phyloP scores from a whole-genome alignment of 2,329 filamentous ascomycete genomes.

The Emergomyces pasteurianus region DNA sequence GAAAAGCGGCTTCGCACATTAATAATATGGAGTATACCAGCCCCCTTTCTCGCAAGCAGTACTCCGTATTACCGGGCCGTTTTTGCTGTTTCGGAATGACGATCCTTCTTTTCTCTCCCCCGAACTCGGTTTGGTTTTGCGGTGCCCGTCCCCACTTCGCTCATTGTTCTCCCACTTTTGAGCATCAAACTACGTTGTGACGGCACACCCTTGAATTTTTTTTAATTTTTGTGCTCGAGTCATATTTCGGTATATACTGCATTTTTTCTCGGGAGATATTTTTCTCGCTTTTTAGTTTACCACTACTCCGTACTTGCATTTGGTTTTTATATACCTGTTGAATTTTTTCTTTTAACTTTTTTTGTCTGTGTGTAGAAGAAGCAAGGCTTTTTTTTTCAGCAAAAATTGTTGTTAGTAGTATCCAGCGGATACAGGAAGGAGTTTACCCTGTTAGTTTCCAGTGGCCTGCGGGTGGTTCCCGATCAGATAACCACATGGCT shows the following conservation, averaged over 20 bases:
- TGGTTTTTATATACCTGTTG: too few relatives aligned
- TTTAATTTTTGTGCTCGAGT: neutral
- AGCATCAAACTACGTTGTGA: neutral
- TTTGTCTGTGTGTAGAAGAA: neutral
- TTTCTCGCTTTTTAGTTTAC: neutral
- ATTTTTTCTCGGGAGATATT: neutral
- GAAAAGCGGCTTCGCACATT: neutral
- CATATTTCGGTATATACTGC: neutral
- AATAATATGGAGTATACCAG: too few relatives aligned
- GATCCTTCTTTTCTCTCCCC: neutral
- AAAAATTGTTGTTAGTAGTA: too few relatives aligned
- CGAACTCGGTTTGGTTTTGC: neutral
- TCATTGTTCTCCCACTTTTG: neutral
- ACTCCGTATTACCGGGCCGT: neutral
- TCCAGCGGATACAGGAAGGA: too few relatives aligned
- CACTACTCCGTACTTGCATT: too few relatives aligned
- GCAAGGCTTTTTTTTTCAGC: too few relatives aligned
- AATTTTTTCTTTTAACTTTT: neutral
- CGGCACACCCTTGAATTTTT: neutral
- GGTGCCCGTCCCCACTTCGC: neutral
- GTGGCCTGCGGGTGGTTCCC: neutral
- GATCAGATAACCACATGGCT: neutral
- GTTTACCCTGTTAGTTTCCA: too few relatives aligned
- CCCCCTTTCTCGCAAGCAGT: neutral
- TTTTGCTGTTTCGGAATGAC: neutral